Evolutionary conservation across 495 filamentous ascomycete species (phyloP), one percentile per base, ranked within the genome.

Genomic region (Penicillium desertorum): DNA sequence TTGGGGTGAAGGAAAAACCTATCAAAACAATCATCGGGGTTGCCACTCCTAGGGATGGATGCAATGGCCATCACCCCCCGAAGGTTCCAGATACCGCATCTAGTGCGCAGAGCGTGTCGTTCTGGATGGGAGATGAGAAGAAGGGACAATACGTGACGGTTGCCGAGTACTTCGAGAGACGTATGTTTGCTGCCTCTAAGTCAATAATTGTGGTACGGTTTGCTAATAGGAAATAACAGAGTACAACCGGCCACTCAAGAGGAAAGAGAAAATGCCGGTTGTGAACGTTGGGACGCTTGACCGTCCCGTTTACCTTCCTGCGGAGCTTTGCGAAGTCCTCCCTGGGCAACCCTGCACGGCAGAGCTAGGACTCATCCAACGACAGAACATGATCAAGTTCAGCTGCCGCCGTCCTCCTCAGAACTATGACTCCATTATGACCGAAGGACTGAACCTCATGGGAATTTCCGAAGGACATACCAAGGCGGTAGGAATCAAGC

Each of bases 341-440:
- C 78, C 79, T 1, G 90, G 88, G 0, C 88, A 94, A 60, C n/a
- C 16, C n/a, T 39, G 2, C 36, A 39, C 8, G 36, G 16, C 36
- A 4, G 81, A 83, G 60, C 71, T 88, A 30, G 58, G 53, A 12
- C 62, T 70, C 0, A 59, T 67, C 0, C 86, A 89, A 60, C 84
- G 83, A 0, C 68, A 75, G 1, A 45, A 67, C 0, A 91, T 92
- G 83, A 82, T 89, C 37, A 63, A 61, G 2, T 87, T 90, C 63
- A 84, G 89, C 5, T 86, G 83, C 51, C 79, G 88, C 6, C 63
- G 68, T 1, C 86, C 89, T 0, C 75, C 71, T 2, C 68, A 75
- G 25, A 93, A 92, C 60, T 87, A 83, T 0, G 52, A 71, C 6
- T 86, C 84, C 0, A 86, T 94, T 59, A 72, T 76, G 0, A 71